A percentile compares a stretch with the other conserved stretches of the same genome.
Evolutionary conservation across 2,329 filamentous ascomycete species (phyloP).

Genomic region (Coleophoma cylindrospora): DNA sequence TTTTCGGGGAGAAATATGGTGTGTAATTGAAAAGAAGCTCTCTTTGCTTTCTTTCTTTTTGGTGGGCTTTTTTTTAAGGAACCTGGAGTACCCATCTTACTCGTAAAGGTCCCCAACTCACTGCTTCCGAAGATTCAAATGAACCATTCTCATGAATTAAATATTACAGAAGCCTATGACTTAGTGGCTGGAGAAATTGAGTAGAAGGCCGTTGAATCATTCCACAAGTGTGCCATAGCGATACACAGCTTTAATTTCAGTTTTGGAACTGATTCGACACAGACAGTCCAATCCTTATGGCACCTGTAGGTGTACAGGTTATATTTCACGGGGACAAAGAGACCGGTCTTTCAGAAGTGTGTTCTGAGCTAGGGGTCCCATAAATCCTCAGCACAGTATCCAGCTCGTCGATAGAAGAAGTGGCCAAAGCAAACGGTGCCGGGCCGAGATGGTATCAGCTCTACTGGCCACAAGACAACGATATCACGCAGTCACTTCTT

Average conservation of each 20-base stretch:
- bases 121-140: too few species aligned
- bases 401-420: slow-evolving; percentile 58
- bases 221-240: too few species aligned
- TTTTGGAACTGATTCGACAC: not conserved
- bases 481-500: slow-evolving; percentile 60
- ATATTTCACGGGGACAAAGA: slow-evolving; percentile 65
- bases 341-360: slow-evolving; percentile 57
- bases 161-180: too few species aligned
- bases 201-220: too few species aligned
- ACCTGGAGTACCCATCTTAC: too few species aligned
- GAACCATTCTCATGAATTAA: too few species aligned
- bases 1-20: slow-evolving; percentile 47
- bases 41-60: not conserved
- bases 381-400: slow-evolving; percentile 65
- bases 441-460: slow-evolving; percentile 67
- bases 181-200: too few species aligned
- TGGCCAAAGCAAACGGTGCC: slow-evolving; percentile 51
- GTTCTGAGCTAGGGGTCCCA: slow-evolving; percentile 54
- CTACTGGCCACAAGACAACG: slow-evolving; percentile 66
- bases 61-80: too few species aligned
- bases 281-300: slow-evolving; percentile 49
- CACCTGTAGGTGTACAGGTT: slow-evolving; percentile 64
- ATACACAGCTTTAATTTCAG: too few species aligned
- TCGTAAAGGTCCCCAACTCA: too few species aligned
- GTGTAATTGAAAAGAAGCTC: slow-evolving; percentile 1